Evolutionary conservation across 768 basidiomycete species (phyloP).

Genomic region (Lactarius hengduanensis): DNA sequence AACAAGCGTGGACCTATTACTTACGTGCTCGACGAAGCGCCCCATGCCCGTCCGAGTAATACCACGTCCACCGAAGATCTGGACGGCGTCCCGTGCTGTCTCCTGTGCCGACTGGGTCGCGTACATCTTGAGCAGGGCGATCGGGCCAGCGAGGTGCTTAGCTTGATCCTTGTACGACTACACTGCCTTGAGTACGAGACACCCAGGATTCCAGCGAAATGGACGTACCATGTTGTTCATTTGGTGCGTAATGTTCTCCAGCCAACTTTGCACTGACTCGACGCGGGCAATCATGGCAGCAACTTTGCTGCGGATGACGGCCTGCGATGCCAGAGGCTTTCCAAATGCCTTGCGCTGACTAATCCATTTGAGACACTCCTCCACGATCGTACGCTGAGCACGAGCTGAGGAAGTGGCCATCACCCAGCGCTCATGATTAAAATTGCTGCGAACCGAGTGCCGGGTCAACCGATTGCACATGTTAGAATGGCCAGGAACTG

Average conservation of each 20-base stretch:
- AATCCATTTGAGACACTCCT: slow-evolving; percentile 90
- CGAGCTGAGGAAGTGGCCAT: slow-evolving; percentile 74
- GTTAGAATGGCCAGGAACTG: not conserved
- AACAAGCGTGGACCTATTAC: slow-evolving; percentile 29
- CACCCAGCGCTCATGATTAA: slow-evolving; percentile 94
- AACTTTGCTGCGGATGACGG: slow-evolving; percentile 86
- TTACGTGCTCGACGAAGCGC: slow-evolving; percentile 65
- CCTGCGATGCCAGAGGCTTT: slow-evolving; percentile 77
- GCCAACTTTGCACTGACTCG: slow-evolving; percentile 81
- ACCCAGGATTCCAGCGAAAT: slow-evolving; percentile 17
- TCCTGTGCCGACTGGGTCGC: slow-evolving; percentile 74
- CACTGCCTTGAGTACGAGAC: slow-evolving; percentile 30
- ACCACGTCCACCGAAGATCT: slow-evolving; percentile 84
- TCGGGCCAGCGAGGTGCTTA: slow-evolving; percentile 70
- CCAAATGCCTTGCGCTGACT: slow-evolving; percentile 91
- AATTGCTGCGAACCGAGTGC: slow-evolving; percentile 56
- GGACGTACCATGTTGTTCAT: slow-evolving; percentile 75
- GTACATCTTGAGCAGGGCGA: slow-evolving; percentile 78
- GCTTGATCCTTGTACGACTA: slow-evolving; percentile 73
- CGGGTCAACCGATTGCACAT: not conserved
- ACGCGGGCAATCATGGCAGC: slow-evolving; percentile 86
- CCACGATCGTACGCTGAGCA: slow-evolving; percentile 65
- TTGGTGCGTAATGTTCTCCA: slow-evolving; percentile 84
- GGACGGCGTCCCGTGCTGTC: slow-evolving; percentile 80
- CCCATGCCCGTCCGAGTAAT: slow-evolving; percentile 85